Conservation (phyloP, 1,284 basidiomycete species). For the Tilletia indica region DNA sequence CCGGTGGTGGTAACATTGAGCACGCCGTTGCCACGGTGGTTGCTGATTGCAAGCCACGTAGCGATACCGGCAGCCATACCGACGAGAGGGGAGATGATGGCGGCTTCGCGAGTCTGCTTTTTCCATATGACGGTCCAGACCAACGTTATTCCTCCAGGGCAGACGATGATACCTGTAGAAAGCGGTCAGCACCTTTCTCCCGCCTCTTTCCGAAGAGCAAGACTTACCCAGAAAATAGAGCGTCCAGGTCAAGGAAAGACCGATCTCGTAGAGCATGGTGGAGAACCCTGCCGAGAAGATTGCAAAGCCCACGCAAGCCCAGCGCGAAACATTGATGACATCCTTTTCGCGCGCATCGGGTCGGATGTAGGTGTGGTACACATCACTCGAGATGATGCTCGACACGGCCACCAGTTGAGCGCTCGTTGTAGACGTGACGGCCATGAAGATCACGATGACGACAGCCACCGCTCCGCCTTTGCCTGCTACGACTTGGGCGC, state of each 20-base stretch:
- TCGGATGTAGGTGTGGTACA: conserved; percentile 46
- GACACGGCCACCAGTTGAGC: conserved; percentile 48
- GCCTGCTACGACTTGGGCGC: conserved; percentile 38
- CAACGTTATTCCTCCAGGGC: conserved; percentile 29
- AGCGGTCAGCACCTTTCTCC: not conserved
- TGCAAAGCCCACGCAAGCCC: conserved; percentile 42
- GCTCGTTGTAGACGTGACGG: conserved; percentile 40
- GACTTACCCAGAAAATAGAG: conserved; percentile 3
- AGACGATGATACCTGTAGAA: conserved; percentile 33
- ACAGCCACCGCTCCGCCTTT: conserved; percentile 48
- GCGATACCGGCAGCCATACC: conserved; percentile 27
- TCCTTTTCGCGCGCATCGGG: conserved; percentile 32
- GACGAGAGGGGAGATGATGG: conserved; percentile 28
- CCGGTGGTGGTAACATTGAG: conserved; percentile 32
- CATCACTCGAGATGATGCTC: conserved; percentile 40
- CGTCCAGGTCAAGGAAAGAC: conserved; percentile 25
- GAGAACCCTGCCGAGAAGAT: conserved; percentile 37
- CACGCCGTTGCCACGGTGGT: conserved; percentile 26
- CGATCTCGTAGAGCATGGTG: conserved; percentile 39
- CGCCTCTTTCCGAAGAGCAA: not conserved
- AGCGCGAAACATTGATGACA: conserved; percentile 37
- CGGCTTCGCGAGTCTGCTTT: conserved; percentile 36
- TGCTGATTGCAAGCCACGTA: conserved; percentile 26
- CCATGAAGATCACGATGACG: conserved; percentile 48
- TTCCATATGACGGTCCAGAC: conserved; percentile 48